Base-by-base conservation (phyloP, 139 green algal genomes). In the Nannochloris sp. region DNA sequence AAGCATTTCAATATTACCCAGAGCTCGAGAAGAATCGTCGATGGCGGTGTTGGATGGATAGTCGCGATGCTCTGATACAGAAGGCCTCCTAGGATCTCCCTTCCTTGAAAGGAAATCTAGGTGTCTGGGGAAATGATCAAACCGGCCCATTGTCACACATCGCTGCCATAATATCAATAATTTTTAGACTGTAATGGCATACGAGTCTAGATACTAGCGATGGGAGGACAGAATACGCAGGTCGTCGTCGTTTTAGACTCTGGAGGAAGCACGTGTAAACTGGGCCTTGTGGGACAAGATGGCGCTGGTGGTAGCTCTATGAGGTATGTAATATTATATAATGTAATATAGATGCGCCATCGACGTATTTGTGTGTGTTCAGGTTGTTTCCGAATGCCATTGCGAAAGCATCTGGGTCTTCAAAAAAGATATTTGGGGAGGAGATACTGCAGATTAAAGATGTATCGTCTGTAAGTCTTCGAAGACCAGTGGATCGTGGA, bases 371-470 rank as follows among this genome's bases (percentile, higher is more conserved):
- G 16, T 53, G 46, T 53, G 56, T 9, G 4, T 61, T 61, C 81
- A 94, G 87, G 14, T 78, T 91, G 9, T 87, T 94, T 31, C 86
- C 89, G 4, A 93, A 96, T 68, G 86, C 79, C 59, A 80, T 65
- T 2, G 87, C 77, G 17, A 88, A 87, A 40, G 40, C 76, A 11
- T 91, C 92, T 66, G 88, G 85, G 6, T 83, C 88, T 59, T 65
- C 79, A 2, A 31, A 76, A 25, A 36, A 43, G 14, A 75, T 86
- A 25, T 56, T 91, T 2, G 86, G 77, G 1, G 78, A 90, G 26
- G 68, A 73, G 16, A 63, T 96, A 25, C 56, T 86, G 12, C 66
- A 70, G 2, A 58, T 55, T 14, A 74, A 77, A 12, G 88, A 95
- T 65, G 68, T 94, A 1, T 83, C 79, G 1, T 77, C 79, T 2